Conservation (phyloP, 768 basidiomycete species). For the Suillus bovinus region DNA sequence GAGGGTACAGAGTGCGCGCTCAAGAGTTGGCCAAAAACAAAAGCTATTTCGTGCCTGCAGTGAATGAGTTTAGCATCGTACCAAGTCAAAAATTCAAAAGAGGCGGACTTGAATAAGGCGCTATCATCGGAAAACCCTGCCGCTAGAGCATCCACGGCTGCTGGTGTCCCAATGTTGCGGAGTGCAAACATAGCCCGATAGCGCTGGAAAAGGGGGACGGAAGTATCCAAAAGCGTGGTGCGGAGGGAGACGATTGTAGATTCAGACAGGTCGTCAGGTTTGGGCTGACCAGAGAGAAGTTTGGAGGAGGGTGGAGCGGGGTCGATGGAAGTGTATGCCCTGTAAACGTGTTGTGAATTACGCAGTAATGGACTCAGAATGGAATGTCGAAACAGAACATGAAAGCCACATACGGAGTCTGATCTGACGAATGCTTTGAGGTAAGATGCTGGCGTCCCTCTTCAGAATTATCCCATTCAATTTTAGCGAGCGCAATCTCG, state of each 20-base stretch:
- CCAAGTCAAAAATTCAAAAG: neutral
- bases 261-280: conserved; percentile 49
- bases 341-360: conserved; percentile 25
- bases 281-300: conserved; percentile 55
- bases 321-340: conserved; percentile 82
- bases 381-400: neutral
- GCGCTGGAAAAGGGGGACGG: conserved; percentile 80
- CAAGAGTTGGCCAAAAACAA: conserved; percentile 95
- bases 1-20: conserved; percentile 87
- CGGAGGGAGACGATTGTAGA: conserved; percentile 55
- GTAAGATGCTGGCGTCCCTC: conserved; percentile 57
- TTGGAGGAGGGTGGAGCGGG: conserved; percentile 81
- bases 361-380: neutral
- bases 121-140: conserved; percentile 88
- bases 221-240: conserved; percentile 60
- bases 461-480: conserved; percentile 86
- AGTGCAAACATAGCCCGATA: conserved; percentile 99
- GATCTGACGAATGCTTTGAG: conserved; percentile 30
- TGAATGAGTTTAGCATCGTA: neutral
- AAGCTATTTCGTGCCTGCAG: conserved; percentile 93
- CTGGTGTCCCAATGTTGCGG: conserved; percentile 84
- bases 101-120: conserved; percentile 86
- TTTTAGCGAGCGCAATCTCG: conserved; percentile 95
- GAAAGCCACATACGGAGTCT: conserved; percentile 37
- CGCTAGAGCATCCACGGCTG: conserved; percentile 88